Percentiles rank a stretch among this genome's conserved stretches.
Evolutionary conservation across 2,329 filamentous ascomycete species (phyloP).

Genomic region (Fusarium temperatum): DNA sequence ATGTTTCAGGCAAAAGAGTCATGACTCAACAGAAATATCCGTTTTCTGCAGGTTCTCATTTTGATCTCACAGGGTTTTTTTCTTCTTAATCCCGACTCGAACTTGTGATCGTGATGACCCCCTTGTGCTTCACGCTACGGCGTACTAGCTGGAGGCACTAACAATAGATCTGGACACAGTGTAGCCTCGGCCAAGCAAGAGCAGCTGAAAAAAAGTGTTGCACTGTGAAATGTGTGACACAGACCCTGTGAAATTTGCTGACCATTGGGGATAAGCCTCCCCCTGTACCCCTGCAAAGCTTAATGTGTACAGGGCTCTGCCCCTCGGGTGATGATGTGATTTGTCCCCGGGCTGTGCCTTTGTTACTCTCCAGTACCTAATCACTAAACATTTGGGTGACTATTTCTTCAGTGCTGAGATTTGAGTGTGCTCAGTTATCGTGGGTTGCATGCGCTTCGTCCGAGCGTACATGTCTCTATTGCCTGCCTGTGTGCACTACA

Average conservation of each 20-base stretch:
- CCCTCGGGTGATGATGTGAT: constrained; percentile 1
- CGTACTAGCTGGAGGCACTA: not conserved
- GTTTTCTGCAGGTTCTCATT: not conserved
- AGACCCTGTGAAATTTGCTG: not conserved
- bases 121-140: not conserved
- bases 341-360: not conserved
- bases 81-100: not conserved
- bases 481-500: not conserved
- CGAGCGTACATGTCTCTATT: constrained; percentile 8
- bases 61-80: not conserved
- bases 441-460: not conserved
- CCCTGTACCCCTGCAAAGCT: not conserved
- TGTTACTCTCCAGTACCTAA: not conserved
- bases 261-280: not conserved
- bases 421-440: not conserved
- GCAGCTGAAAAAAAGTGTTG: not conserved
- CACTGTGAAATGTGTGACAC: not conserved
- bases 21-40: not conserved
- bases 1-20: not conserved
- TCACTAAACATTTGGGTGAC: not conserved
- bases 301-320: not conserved
- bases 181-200: not conserved
- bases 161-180: not conserved
- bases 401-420: not conserved
- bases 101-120: not conserved